Conservation (phyloP, 2,329 filamentous ascomycete genomes). For the Ophiostoma ips region DNA sequence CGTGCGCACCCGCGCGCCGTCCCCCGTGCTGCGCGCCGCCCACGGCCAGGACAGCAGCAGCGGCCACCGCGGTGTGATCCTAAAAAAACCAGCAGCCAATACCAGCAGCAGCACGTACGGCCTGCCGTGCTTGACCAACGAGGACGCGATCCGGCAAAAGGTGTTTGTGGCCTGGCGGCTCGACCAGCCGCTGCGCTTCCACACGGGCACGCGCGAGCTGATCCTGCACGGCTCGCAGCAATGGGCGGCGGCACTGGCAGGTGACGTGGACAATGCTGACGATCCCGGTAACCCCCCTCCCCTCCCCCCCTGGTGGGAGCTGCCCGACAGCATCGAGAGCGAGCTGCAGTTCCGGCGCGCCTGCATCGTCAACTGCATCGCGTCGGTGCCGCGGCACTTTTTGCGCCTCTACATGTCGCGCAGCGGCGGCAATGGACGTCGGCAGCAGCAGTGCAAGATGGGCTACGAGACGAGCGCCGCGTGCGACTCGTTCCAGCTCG, state of each 20-base stretch:
- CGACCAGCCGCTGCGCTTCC: constrained; percentile 46
- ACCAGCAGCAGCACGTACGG: too few species aligned
- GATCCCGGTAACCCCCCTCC: constrained; percentile 15
- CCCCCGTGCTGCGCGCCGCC: constrained; percentile 2
- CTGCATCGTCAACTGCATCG: constrained; percentile 53
- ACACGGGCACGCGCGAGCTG: constrained; percentile 48
- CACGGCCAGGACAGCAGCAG: constrained; percentile 8
- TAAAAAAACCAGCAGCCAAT: too few species aligned
- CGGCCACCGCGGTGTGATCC: constrained; percentile 12
- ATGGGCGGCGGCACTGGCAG: constrained; percentile 29
- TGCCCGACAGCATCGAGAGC: constrained; percentile 52
- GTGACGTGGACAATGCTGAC: constrained; percentile 20
- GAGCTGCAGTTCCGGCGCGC: constrained; percentile 54
- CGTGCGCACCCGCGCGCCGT: constrained; percentile 37
- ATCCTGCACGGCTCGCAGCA: constrained; percentile 50
- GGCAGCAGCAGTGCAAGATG: constrained; percentile 50
- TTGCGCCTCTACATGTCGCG: constrained; percentile 53
- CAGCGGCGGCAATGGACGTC: constrained; percentile 29
- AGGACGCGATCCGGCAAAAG: constrained; percentile 57
- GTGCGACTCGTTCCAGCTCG: constrained; percentile 67
- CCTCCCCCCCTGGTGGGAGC: constrained; percentile 52
- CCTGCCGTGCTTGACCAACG: constrained; percentile 23
- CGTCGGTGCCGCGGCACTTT: constrained; percentile 56
- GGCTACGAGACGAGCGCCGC: constrained; percentile 60
- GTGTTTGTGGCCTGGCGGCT: constrained; percentile 52